Conservation (phyloP, 1,284 basidiomycete genomes). For the Irpex rosettiformis region DNA sequence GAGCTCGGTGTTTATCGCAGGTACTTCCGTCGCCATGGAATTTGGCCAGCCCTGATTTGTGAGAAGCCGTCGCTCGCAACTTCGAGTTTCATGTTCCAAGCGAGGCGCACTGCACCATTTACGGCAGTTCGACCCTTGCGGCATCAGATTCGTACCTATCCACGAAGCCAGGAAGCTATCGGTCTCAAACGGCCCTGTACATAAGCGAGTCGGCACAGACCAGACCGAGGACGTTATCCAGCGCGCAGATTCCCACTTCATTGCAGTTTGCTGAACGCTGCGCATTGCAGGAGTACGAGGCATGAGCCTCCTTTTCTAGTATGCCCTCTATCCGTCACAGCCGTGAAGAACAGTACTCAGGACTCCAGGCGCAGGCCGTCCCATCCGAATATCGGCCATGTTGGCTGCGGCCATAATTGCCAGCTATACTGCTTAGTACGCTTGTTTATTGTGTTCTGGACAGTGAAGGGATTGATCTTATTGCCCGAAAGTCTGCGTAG, state of each 20-base stretch:
- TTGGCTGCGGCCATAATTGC: not conserved
- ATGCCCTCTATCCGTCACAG: not conserved
- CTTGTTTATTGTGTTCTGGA: not conserved
- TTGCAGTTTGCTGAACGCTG: not conserved
- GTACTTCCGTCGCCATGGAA: not conserved
- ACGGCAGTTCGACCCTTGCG: not conserved
- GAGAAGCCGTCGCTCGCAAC: not conserved
- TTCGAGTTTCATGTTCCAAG: not conserved
- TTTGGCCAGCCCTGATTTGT: not conserved
- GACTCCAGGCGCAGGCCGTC: not conserved
- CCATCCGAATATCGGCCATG: not conserved
- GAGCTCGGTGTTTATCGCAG: not conserved
- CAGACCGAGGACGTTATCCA: not conserved
- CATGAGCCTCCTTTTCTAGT: not conserved
- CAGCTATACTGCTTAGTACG: not conserved
- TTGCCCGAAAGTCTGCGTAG: slow-evolving; percentile 1
- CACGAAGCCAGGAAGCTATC: not conserved
- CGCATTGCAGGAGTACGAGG: not conserved
- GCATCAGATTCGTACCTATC: not conserved
- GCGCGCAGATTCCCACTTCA: not conserved
- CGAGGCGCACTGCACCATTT: not conserved
- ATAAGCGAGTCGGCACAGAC: not conserved
- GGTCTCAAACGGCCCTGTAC: not conserved
- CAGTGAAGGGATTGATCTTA: not conserved
- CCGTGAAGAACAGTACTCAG: not conserved